These are phyloP conservation scores for Cryphonectria nitschkei DNA, from an alignment of 2,329 filamentous ascomycete genomes.

Conservation along the genomic window DNA sequence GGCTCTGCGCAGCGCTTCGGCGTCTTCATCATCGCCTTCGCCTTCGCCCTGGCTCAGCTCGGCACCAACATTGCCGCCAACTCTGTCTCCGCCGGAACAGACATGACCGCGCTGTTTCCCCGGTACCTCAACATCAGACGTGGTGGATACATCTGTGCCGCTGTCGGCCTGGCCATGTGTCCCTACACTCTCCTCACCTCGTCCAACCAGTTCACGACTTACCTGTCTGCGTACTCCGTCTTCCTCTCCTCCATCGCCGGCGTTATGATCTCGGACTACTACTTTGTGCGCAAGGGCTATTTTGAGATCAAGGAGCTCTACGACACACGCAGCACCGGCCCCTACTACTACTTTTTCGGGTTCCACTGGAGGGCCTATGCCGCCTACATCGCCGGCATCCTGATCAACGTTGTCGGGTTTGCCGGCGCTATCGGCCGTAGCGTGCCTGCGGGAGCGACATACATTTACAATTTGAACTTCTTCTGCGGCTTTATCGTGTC, in stretches of 20 bases:
- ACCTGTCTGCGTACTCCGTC: constrained; percentile 88
- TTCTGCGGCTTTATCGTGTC: constrained; percentile 82
- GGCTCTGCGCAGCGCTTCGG: constrained; percentile 71
- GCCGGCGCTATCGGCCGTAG: constrained; percentile 73
- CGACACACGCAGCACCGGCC: constrained; percentile 65
- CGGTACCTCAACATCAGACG: constrained; percentile 84
- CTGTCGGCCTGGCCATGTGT: constrained; percentile 81
- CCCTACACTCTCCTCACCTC: constrained; percentile 78
- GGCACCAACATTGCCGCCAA: constrained; percentile 90
- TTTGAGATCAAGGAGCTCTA: constrained; percentile 80
- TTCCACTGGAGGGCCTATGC: constrained; percentile 83
- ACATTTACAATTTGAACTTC: constrained; percentile 91
- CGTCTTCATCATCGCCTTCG: constrained; percentile 72
- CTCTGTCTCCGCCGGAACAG: constrained; percentile 80
- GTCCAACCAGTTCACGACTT: constrained; percentile 86
- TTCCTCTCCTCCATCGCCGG: constrained; percentile 93
- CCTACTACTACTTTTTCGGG: constrained; percentile 76
- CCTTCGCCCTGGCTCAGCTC: constrained; percentile 78
- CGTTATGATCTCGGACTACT: constrained; percentile 90
- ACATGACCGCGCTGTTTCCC: constrained; percentile 79
- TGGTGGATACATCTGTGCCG: constrained; percentile 83
- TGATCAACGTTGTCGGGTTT: constrained; percentile 92
- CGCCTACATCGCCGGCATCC: constrained; percentile 80
- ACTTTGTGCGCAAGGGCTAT: constrained; percentile 80
- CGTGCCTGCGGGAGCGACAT: constrained; percentile 78